Percentiles rank a stretch among this genome's conserved stretches.
These are phyloP conservation scores for Ophiostoma himal-ulmi DNA, from an alignment of 2,329 filamentous ascomycete species.

Conservation along the genomic window DNA sequence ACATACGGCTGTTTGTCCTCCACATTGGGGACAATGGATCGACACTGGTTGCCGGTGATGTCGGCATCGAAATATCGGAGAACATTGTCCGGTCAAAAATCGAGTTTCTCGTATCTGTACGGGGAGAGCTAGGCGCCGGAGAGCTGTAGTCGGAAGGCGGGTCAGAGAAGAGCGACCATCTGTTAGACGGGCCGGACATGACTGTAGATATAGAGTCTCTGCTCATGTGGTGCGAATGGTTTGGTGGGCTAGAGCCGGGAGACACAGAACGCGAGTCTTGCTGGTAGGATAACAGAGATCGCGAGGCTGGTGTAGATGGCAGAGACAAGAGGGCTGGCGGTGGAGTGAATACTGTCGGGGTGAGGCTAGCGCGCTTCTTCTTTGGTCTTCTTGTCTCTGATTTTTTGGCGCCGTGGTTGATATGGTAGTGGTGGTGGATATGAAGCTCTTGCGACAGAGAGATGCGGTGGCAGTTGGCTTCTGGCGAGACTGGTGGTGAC, in stretches of 20 bases:
- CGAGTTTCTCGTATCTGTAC: slow-evolving; percentile 64
- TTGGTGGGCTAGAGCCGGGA: slow-evolving; percentile 28
- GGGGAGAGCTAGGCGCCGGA: slow-evolving; percentile 76
- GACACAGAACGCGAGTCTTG: slow-evolving; percentile 8
- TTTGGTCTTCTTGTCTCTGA: slow-evolving; percentile 58
- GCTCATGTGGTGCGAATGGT: slow-evolving; percentile 39
- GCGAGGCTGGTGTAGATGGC: slow-evolving; percentile 40
- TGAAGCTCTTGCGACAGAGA: slow-evolving; percentile 69
- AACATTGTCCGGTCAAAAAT: slow-evolving; percentile 68
- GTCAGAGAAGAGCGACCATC: slow-evolving; percentile 61
- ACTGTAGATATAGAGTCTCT: slow-evolving; percentile 47
- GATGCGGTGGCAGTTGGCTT: slow-evolving; percentile 27
- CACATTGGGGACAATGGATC: slow-evolving; percentile 61
- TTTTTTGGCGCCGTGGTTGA: slow-evolving; percentile 48
- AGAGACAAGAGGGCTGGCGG: slow-evolving; percentile 38
- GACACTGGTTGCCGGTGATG: slow-evolving; percentile 73
- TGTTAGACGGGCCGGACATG: slow-evolving; percentile 42
- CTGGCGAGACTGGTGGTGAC: slow-evolving; percentile 24
- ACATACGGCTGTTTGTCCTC: slow-evolving; percentile 48
- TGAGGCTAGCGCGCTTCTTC: slow-evolving; percentile 65
- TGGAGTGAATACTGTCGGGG: slow-evolving; percentile 56
- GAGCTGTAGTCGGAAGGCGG: slow-evolving; percentile 61
- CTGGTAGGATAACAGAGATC: slow-evolving; percentile 36
- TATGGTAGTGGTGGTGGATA: slow-evolving; percentile 90
- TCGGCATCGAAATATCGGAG: slow-evolving; percentile 65